Evolutionary conservation across 2,329 filamentous ascomycete genomes (phyloP).

Genomic region (Sclerotiophoma versabilis): DNA sequence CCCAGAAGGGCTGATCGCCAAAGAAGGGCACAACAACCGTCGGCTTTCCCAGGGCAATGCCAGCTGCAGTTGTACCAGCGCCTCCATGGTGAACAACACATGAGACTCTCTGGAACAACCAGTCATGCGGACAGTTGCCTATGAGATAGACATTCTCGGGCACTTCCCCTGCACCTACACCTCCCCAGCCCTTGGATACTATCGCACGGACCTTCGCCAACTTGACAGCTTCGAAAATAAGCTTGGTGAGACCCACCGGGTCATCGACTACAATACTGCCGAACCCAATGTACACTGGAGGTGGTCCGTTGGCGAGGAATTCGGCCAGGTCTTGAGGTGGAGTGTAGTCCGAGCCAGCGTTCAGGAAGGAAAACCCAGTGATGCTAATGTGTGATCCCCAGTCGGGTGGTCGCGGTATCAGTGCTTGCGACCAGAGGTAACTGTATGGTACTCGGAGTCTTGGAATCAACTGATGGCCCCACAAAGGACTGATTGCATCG

Average conservation of each 20-base stretch:
- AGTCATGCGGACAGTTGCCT: conserved; percentile 63
- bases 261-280: conserved; percentile 64
- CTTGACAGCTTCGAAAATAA: conserved; percentile 58
- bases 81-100: conserved; percentile 67
- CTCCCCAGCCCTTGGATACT: conserved; percentile 63
- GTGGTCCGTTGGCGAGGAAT: conserved; percentile 59
- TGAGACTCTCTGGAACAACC: conserved; percentile 64
- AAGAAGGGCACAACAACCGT: conserved; percentile 66
- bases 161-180: conserved; percentile 45
- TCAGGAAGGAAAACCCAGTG: conserved; percentile 58
- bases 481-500: conserved; percentile 47
- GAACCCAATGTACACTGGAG: conserved; percentile 64
- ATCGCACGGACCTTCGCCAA: conserved; percentile 54
- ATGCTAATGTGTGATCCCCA: conserved; percentile 43
- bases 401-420: conserved; percentile 34
- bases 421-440: conserved; percentile 56
- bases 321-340: conserved; percentile 50
- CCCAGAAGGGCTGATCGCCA: conserved; percentile 66
- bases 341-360: conserved; percentile 45
- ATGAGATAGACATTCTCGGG: conserved; percentile 57
- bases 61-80: conserved; percentile 65
- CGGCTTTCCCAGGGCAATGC: conserved; percentile 59
- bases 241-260: conserved; percentile 53
- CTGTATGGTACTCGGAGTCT: conserved; percentile 53
- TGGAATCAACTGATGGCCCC: conserved; percentile 50